Evolutionary conservation across 805 yeast species (phyloP).

Genomic region (Trichomonascus vanleenenianus): DNA sequence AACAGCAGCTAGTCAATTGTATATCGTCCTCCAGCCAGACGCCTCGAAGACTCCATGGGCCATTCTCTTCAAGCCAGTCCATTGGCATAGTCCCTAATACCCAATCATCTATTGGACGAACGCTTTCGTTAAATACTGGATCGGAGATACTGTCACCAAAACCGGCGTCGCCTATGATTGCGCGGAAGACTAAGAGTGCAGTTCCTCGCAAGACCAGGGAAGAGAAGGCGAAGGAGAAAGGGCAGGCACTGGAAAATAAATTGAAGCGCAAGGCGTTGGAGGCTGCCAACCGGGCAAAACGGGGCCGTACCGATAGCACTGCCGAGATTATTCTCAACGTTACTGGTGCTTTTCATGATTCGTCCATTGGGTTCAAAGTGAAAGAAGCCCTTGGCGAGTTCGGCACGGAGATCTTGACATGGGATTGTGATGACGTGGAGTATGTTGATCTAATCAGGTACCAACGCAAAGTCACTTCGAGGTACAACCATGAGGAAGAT

Average conservation of each 20-base stretch:
- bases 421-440: conserved; percentile 3
- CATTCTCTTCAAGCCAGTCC: neutral
- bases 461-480: conserved; percentile 10
- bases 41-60: neutral
- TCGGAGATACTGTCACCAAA: neutral
- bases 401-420: neutral
- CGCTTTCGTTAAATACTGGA: too few species aligned
- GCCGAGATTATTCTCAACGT: conserved; percentile 11
- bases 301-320: neutral
- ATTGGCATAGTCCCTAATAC: neutral
- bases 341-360: neutral
- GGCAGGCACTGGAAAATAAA: conserved; percentile 3
- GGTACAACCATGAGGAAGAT: conserved; percentile 15
- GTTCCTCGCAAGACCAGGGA: neutral
- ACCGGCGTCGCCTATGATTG: neutral
- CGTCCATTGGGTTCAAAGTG: neutral
- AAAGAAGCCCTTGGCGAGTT: neutral
- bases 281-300: neutral
- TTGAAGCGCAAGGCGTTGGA: neutral
- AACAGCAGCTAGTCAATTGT: too few species aligned
- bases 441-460: conserved; percentile 6
- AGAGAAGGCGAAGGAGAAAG: neutral
- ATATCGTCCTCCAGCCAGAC: too few species aligned
- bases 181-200: neutral
- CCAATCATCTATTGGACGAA: neutral